These are phyloP conservation scores for Monilinia fructicola DNA, from an alignment of 2,329 filamentous ascomycete genomes.

Conservation along the genomic window DNA sequence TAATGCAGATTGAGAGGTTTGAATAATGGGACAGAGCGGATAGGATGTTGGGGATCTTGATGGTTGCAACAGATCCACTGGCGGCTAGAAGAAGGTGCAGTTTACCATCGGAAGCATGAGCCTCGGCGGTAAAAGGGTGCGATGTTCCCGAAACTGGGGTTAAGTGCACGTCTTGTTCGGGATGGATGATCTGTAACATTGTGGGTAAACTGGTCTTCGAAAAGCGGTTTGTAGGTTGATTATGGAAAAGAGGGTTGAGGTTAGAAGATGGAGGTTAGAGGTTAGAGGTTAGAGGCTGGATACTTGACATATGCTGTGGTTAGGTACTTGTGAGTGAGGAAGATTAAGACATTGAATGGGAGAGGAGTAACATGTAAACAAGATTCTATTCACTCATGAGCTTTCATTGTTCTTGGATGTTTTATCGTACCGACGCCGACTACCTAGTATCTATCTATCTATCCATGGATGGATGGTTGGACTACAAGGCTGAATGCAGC, in stretches of 20 bases:
- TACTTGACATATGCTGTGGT: not conserved
- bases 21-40: slow-evolving; percentile 52
- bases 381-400: slow-evolving; percentile 3
- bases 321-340: no score
- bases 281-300: no score
- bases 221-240: not conserved
- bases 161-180: slow-evolving; percentile 25
- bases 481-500: slow-evolving; percentile 14
- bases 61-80: slow-evolving; percentile 79
- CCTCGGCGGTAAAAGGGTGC: slow-evolving; percentile 35
- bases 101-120: slow-evolving; percentile 49
- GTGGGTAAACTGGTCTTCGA: slow-evolving; percentile 6
- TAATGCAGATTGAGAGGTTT: slow-evolving; percentile 74
- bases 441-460: no score
- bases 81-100: slow-evolving; percentile 64
- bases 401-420: slow-evolving; percentile 8
- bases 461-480: not conserved
- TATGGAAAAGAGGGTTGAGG: not conserved
- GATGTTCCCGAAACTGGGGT: slow-evolving; percentile 20
- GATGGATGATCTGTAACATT: slow-evolving; percentile 31
- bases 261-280: not conserved
- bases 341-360: no score
- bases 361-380: not conserved
- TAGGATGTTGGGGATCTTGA: slow-evolving; percentile 73
- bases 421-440: no score